A percentile compares a stretch with the other conserved stretches of the same genome.
phyloP scores from a whole-genome alignment of 345 rosid genomes.

The Citrus glauca region DNA sequence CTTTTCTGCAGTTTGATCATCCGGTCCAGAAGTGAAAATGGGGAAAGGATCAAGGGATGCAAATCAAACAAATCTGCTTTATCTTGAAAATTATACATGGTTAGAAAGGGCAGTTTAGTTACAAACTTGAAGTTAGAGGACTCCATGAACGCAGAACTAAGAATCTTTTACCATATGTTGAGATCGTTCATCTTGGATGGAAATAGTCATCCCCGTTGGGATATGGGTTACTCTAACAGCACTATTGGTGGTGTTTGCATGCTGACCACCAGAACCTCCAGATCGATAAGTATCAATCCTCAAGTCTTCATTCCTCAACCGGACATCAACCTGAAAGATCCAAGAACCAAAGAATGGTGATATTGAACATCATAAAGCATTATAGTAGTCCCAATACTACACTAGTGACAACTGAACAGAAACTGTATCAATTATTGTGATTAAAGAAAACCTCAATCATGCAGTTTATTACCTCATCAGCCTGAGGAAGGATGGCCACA shows the following conservation, averaged over 20 bases:
- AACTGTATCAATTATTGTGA: background rate
- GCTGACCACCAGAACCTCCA: constrained; percentile 92
- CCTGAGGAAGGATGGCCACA: constrained; percentile 97
- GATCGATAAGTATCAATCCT: constrained; percentile 88
- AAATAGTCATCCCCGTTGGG: constrained; percentile 71
- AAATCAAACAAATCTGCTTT: background rate
- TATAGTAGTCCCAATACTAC: background rate
- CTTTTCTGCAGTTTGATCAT: background rate
- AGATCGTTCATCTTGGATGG: constrained; percentile 96
- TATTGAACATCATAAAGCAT: background rate
- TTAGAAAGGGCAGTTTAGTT: background rate
- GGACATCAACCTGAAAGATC: constrained; percentile 75
- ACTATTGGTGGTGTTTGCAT: constrained; percentile 91
- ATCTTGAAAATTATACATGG: background rate
- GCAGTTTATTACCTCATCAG: constrained; percentile 69
- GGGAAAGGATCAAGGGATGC: background rate
- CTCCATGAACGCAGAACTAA: background rate
- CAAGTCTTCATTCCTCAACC: constrained; percentile 86
- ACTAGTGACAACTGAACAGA: background rate
- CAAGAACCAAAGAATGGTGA: constrained; percentile 6
- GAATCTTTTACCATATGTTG: constrained; percentile 79
- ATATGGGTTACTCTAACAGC: constrained; percentile 87
- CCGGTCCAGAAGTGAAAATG: background rate
- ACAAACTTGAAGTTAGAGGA: background rate
- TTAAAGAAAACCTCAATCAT: constrained; percentile 3